Evolutionary conservation across 2,329 filamentous ascomycete genomes (phyloP), one percentile per base, ranked within the genome.

Genomic region (Penicillium polonicum): DNA sequence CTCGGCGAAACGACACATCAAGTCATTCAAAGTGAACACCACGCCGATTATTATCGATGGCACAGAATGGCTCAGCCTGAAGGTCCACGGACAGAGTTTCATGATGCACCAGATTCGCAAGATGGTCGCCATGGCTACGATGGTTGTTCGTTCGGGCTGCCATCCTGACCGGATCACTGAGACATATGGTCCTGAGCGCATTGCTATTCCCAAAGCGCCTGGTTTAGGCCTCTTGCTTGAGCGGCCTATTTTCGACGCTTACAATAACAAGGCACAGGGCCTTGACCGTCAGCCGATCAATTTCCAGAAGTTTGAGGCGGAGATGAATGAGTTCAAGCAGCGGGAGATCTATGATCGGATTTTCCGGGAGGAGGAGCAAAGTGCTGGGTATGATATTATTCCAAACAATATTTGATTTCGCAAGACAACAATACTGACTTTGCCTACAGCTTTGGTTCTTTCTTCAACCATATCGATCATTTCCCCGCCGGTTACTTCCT

Each of bases 51-150:
- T 92, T 70, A 95, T 96, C 75, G 86, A 91, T 73, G 87, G 93
- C 70, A 97, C 92, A 2, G 90, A 99, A 79, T 99, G 94, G 94
- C 82, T 99, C 5, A 94, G 89, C 43, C 82, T 97, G 65, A 96
- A 96, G 73, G 92, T 99, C 25, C 94, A 99, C 75, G 94, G 94
- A 0, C 94, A 99, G 76, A 93, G 89, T 70, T 99, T 99, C 82
- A 99, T 99, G 94, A 99, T 99, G 94, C 94, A 99, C 76, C 94
- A 99, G 79, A 99, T 99, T 75, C 88, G 94, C 70, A 99, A 97
- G 78, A 97, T 99, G 94, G 91, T 99, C 17, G 91, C 90, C 56
- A 92, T 99, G 88, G 91, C 87, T 9, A 86, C 91, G 35, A 81
- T 99, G 59, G 81, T 93, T 6, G 88, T 95, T 7, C 88, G 94